Conservation (phyloP, 257 asterid genomes). For the Penstemon eatonii region DNA sequence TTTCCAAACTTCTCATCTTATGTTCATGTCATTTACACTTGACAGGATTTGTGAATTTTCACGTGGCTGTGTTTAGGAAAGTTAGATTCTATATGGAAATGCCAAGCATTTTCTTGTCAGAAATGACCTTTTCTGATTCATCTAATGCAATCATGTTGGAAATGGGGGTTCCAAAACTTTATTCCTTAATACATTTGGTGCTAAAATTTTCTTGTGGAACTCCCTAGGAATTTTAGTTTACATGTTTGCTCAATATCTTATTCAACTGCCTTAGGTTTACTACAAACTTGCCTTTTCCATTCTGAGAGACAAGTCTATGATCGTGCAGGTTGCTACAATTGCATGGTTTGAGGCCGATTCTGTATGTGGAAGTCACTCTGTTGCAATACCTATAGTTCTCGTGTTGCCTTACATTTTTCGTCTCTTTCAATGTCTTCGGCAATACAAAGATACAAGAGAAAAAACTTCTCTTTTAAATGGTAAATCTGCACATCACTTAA, state of each 20-base stretch:
- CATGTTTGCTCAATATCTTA: constrained; percentile 11
- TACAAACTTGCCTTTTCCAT: constrained; percentile 30
- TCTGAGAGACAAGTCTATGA: constrained; percentile 29
- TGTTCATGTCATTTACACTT: constrained; percentile 2
- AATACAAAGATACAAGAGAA: constrained; percentile 89
- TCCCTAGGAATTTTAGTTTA: not conserved
- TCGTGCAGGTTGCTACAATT: constrained; percentile 91
- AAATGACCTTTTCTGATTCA: not conserved
- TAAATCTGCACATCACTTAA: constrained; percentile 19
- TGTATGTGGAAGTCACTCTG: constrained; percentile 97
- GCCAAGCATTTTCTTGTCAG: constrained; percentile 4
- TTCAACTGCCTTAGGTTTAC: constrained; percentile 25
- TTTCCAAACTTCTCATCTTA: constrained; percentile 18
- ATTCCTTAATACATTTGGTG: constrained; percentile 15
- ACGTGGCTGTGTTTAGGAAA: constrained; percentile 3
- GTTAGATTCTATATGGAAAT: no score
- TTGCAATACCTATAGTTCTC: constrained; percentile 86
- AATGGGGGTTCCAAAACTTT: constrained; percentile 19
- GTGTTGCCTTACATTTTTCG: constrained; percentile 94
- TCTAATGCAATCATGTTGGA: constrained; percentile 11
- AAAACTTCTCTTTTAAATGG: constrained; percentile 83
- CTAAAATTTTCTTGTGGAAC: constrained; percentile 25
- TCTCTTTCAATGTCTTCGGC: constrained; percentile 94
- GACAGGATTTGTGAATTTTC: constrained; percentile 12
- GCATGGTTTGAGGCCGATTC: constrained; percentile 99